These are phyloP conservation scores for Colletotrichum sp. DNA, from an alignment of 2,329 filamentous ascomycete genomes.

Conservation along the genomic window DNA sequence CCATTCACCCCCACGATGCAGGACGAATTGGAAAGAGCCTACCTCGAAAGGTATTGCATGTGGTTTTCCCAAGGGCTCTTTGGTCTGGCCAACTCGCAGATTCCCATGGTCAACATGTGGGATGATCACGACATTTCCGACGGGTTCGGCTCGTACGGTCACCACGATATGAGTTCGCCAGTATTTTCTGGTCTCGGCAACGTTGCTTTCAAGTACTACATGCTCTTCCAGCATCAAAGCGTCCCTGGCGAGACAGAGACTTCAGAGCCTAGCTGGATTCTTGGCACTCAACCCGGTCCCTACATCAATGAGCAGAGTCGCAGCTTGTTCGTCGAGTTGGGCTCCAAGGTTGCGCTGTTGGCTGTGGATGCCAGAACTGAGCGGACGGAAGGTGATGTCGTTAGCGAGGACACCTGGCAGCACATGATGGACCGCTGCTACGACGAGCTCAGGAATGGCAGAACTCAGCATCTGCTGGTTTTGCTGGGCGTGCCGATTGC, in stretches of 20 bases:
- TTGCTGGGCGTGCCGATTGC: slow-evolving; percentile 84
- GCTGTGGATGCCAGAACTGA: slow-evolving; percentile 93
- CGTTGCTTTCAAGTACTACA: slow-evolving; percentile 97
- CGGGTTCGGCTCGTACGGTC: slow-evolving; percentile 91
- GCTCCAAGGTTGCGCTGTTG: slow-evolving; percentile 79
- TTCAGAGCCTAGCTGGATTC: slow-evolving; percentile 89
- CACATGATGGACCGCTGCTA: slow-evolving; percentile 87
- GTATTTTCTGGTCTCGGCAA: slow-evolving; percentile 90
- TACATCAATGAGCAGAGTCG: slow-evolving; percentile 89
- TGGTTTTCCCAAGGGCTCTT: slow-evolving; percentile 98
- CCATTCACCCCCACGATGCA: slow-evolving; percentile 85
- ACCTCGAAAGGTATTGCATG: slow-evolving; percentile 84
- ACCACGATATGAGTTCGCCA: slow-evolving; percentile 88
- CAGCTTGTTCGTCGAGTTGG: slow-evolving; percentile 85
- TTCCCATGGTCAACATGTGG: slow-evolving; percentile 98
- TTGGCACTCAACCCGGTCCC: slow-evolving; percentile 81
- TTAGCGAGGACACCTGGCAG: slow-evolving; percentile 83
- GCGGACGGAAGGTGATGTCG: slow-evolving; percentile 80
- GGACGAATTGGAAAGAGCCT: slow-evolving; percentile 86
- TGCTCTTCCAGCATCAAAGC: slow-evolving; percentile 98
- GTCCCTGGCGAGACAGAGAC: slow-evolving; percentile 79
- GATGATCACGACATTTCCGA: slow-evolving; percentile 94
- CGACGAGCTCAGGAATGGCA: slow-evolving; percentile 79
- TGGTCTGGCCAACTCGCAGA: slow-evolving; percentile 89
- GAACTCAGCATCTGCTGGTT: slow-evolving; percentile 89